A percentile compares a stretch with the other conserved stretches of the same genome.
Conservation (phyloP, 768 basidiomycete genomes). For the Suillus fuscotomentosus region DNA sequence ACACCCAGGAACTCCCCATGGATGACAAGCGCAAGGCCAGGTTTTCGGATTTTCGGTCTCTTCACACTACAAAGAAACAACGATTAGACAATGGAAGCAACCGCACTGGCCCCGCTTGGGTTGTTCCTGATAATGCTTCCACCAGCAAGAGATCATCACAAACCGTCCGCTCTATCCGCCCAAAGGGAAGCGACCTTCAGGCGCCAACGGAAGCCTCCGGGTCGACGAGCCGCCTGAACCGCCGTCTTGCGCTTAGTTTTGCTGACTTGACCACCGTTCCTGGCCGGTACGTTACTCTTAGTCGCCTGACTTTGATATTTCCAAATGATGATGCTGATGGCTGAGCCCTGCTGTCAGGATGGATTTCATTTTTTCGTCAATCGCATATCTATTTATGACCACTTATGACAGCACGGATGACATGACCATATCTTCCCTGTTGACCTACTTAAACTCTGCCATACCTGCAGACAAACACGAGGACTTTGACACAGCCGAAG, state of each 20-base stretch:
- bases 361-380: conserved; percentile 58
- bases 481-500: conserved; percentile 78
- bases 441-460: conserved; percentile 73
- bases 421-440: conserved; percentile 63
- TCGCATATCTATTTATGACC: conserved; percentile 62
- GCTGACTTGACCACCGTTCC: conserved; percentile 60
- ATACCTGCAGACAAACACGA: conserved; percentile 79
- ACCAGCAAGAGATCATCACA: conserved; percentile 24
- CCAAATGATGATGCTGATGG: conserved; percentile 8
- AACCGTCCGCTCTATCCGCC: conserved; percentile 24
- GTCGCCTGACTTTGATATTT: conserved; percentile 5
- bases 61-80: conserved; percentile 23
- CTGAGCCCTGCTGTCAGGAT: conserved; percentile 34
- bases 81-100: conserved; percentile 13
- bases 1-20: conserved; percentile 19
- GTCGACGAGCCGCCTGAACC: conserved; percentile 21
- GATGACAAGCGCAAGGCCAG: conserved; percentile 28
- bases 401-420: conserved; percentile 69
- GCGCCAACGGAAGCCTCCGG: conserved; percentile 14
- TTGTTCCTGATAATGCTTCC: conserved; percentile 6
- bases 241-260: conserved; percentile 32
- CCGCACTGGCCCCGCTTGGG: conserved; percentile 15
- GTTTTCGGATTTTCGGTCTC: conserved; percentile 18
- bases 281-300: conserved; percentile 52
- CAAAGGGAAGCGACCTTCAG: conserved; percentile 20